A percentile compares a stretch with the other conserved stretches of the same genome.
Conservation (phyloP, 352 stramenopile genomes). For the Globisporangium nagaii region DNA sequence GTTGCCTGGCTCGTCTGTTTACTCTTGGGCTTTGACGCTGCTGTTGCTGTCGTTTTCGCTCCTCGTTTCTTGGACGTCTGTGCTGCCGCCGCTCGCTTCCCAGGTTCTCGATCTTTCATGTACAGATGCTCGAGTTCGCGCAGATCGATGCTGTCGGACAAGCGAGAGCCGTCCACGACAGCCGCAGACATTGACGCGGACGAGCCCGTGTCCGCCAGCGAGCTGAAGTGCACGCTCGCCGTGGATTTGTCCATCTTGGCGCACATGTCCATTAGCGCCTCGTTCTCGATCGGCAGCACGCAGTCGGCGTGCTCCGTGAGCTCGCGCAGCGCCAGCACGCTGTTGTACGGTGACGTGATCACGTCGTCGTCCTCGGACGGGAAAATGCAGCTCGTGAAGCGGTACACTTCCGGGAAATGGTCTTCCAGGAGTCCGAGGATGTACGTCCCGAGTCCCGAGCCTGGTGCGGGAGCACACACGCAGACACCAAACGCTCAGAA, state of each 20-base stretch:
- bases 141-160: conserved; percentile 45
- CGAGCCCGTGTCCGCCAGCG: conserved; percentile 6
- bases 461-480: no score
- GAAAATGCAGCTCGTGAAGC: conserved; percentile 78
- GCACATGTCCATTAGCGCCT: conserved; percentile 74
- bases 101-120: not conserved
- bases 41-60: not conserved
- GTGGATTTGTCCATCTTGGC: conserved; percentile 29
- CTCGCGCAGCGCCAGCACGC: conserved; percentile 66
- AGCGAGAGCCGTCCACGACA: conserved; percentile 28
- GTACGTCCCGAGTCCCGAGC: conserved; percentile 88
- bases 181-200: not conserved
- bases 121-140: conserved; percentile 46
- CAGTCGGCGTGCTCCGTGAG: conserved; percentile 88
- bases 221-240: conserved; percentile 7
- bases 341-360: conserved; percentile 93
- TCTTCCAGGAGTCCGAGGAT: conserved; percentile 83
- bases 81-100: not conserved
- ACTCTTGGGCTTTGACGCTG: not conserved
- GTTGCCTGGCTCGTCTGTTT: conserved; percentile 11
- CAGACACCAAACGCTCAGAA: no score
- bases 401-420: conserved; percentile 81
- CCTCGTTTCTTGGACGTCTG: conserved; percentile 11
- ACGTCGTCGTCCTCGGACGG: conserved; percentile 89
- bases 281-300: conserved; percentile 90